Conservation (phyloP, 345 rosid genomes). For the Adansonia digitata region DNA sequence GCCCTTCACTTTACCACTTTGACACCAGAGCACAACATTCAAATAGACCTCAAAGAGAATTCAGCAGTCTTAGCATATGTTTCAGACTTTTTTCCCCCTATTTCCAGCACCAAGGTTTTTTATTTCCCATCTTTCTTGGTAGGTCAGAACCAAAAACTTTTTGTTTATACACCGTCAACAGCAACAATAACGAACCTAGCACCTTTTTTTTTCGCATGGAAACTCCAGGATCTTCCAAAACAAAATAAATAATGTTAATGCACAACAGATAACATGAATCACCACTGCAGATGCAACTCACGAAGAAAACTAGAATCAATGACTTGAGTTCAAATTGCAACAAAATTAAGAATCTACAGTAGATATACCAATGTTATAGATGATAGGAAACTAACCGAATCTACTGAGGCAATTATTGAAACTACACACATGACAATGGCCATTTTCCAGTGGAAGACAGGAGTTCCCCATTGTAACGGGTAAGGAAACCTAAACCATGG, state of each 20-base stretch:
- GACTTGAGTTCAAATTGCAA: slow-evolving; percentile 6
- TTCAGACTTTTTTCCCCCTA: not conserved
- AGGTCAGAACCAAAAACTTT: not conserved
- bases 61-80: not conserved
- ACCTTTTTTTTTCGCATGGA: not conserved
- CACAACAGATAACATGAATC: not conserved
- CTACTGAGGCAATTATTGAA: slow-evolving; percentile 76
- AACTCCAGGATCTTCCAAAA: not conserved
- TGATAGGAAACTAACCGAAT: slow-evolving; percentile 60
- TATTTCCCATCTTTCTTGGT: not conserved
- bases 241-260: not conserved
- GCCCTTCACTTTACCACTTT: not conserved
- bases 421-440: slow-evolving; percentile 87
- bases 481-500: slow-evolving; percentile 99
- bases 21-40: not conserved
- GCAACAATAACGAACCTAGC: not conserved
- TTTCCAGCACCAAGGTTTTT: not conserved
- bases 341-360: not conserved
- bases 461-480: slow-evolving; percentile 98
- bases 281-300: not conserved
- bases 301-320: not conserved
- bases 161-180: not conserved
- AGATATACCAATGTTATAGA: slow-evolving; percentile 17
- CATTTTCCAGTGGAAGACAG: slow-evolving; percentile 86
- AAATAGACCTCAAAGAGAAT: not conserved